A percentile compares a stretch with the other conserved stretches of the same genome.
phyloP scores from a whole-genome alignment of 2,329 filamentous ascomycete genomes.

The Phaeophleospora eucalypticola region DNA sequence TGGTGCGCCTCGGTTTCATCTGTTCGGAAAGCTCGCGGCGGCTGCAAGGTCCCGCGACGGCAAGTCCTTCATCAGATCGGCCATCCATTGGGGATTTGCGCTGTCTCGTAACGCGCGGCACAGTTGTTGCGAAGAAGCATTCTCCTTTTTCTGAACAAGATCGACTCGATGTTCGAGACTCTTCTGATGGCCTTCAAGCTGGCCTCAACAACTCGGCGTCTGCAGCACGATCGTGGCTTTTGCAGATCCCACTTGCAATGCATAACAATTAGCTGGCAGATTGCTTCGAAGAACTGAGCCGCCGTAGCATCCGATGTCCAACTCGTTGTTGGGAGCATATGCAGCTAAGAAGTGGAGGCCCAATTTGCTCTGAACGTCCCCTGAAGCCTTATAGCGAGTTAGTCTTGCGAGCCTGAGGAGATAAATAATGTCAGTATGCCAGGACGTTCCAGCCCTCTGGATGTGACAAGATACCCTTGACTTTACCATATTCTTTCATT shows the following conservation, averaged over 20 bases:
- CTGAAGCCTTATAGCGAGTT: neutral
- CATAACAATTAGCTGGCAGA: neutral
- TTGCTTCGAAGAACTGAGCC: neutral
- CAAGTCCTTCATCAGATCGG: neutral
- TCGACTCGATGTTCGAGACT: neutral
- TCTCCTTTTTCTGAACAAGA: neutral
- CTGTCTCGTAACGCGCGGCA: neutral
- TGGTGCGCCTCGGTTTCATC: neutral
- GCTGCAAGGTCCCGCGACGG: neutral
- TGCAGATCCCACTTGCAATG: neutral
- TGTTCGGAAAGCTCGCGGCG: neutral
- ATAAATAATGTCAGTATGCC: no score
- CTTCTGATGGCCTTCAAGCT: neutral
- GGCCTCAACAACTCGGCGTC: neutral
- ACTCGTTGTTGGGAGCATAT: neutral
- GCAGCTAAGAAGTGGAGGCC: neutral
- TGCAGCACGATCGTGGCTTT: neutral
- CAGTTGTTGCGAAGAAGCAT: neutral
- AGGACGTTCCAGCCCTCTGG: no score
- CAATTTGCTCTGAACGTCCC: neutral
- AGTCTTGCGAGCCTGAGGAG: no score
- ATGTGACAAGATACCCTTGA: no score
- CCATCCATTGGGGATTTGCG: neutral
- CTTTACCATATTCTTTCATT: neutral
- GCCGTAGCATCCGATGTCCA: neutral